Base-by-base conservation (phyloP, 2,329 filamentous ascomycete species). In the Alternaria tenuissima region DNA sequence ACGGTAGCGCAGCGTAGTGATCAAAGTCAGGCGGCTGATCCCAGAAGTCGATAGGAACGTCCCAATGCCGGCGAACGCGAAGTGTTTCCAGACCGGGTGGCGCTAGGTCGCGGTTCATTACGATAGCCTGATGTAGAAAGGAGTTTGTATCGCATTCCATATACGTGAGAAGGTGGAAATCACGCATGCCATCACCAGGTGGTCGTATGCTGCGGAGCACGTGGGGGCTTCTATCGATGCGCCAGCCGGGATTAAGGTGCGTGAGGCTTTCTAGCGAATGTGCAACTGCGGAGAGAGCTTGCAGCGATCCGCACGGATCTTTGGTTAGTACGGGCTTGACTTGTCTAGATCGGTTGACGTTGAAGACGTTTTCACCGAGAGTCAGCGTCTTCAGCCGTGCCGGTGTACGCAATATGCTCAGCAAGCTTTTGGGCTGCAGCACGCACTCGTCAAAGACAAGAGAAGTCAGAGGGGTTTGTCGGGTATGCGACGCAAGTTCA, bases 401-500 rank as follows among this genome's bases (percentile, higher is more conserved):
- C 1, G 77, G 76, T 4, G 70, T 73, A 32, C 59, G 46, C 11
- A 79, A 53, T 5, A 78, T 72, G 22, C 65, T 63, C 2, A 44
- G 57, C 36, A 79, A 46, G 30, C 67, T 70, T 36, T 59, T 59
- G 7, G 72, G 63, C 3, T 60, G 54, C 3, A 79, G 58, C 22
- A 74, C 69, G 62, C 76, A 78, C 57, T 79, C 77, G 53, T 79
- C 74, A 44, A 79, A 75, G 18, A 75, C 57, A 8, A 79, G 73
- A 1, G 67, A 72, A 12, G 57, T 66, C 39, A 79, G 62, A 11
- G 76, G 72, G 1, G 77, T 78, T 3, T 57, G 66, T 5, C 54
- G 59, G 7, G 52, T 24, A 36, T 72, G 67, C 7, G 62, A 28
- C 9, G 64, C 61, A 7, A 78, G 67, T 16, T 67, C 53, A 1